A percentile compares a stretch with the other conserved stretches of the same genome.
These are phyloP conservation scores for Apiospora koreana DNA, from an alignment of 2,329 filamentous ascomycete species.

Conservation along the genomic window DNA sequence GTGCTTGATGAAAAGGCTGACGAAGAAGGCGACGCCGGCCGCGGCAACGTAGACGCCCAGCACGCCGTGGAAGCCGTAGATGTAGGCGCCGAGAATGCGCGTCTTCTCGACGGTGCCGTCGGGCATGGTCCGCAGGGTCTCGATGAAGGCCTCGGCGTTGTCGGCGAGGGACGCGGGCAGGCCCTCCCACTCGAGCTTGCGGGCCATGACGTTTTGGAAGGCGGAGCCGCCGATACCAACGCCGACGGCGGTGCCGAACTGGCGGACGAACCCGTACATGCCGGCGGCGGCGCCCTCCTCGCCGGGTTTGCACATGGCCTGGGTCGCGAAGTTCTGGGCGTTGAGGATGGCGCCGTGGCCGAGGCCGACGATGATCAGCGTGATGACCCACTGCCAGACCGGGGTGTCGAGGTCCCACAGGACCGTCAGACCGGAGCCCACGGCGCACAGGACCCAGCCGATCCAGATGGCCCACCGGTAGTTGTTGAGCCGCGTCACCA, in stretches of 20 bases:
- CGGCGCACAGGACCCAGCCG: conserved; percentile 19
- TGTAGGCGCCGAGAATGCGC: conserved; percentile 41
- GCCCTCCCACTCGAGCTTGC: conserved; percentile 32
- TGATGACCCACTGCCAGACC: conserved; percentile 14
- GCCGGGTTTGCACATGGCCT: conserved; percentile 20
- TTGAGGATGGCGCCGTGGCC: conserved; percentile 22
- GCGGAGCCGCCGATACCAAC: conserved; percentile 42
- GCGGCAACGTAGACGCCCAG: conserved; percentile 56
- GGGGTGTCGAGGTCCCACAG: conserved; percentile 15
- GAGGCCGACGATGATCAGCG: conserved; percentile 18
- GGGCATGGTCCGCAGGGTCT: neutral
- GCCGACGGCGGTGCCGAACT: conserved; percentile 42
- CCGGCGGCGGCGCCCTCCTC: conserved; percentile 22
- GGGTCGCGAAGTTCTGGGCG: conserved; percentile 20
- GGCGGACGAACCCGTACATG: conserved; percentile 43
- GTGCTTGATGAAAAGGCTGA: conserved; percentile 32
- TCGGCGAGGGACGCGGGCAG: conserved; percentile 31
- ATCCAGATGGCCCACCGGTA: conserved; percentile 20
- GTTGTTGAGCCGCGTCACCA: conserved; percentile 19
- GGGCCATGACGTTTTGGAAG: conserved; percentile 42
- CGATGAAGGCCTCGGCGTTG: conserved; percentile 27
- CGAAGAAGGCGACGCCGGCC: conserved; percentile 38
- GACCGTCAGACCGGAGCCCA: conserved; percentile 17
- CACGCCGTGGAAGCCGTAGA: conserved; percentile 53
- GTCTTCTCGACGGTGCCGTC: conserved; percentile 1